Evolutionary conservation across 495 filamentous ascomycete species (phyloP).

Genomic region (Hypoxylon trugodes): DNA sequence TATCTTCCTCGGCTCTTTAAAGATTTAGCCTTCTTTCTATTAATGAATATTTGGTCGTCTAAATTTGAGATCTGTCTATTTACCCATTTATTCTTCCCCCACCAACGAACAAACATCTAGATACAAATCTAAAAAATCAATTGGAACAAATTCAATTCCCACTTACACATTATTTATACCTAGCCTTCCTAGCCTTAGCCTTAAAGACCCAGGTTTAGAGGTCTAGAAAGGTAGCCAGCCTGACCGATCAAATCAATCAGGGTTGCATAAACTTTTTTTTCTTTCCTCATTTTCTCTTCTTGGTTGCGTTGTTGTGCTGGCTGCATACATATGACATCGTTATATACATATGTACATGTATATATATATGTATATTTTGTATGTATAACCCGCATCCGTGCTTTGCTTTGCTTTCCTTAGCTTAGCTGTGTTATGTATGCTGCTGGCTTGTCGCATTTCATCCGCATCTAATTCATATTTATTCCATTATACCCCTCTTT

Average conservation of each 20-base stretch:
- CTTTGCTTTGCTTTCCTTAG: too few relatives aligned
- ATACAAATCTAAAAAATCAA: background rate
- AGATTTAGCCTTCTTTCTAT: conserved; percentile 12
- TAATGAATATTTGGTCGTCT: conserved; percentile 24
- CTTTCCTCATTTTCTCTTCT: background rate
- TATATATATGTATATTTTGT: conserved; percentile 5
- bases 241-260: conserved; percentile 5
- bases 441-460: conserved; percentile 40
- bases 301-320: conserved; percentile 22
- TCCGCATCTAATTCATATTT: conserved; percentile 26
- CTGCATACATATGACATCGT: conserved; percentile 29
- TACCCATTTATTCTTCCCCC: conserved; percentile 31
- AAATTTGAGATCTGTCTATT: conserved; percentile 24
- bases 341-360: conserved; percentile 1
- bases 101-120: too few relatives aligned
- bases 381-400: background rate
- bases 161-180: too few relatives aligned
- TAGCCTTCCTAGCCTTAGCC: background rate
- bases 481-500: conserved; percentile 43
- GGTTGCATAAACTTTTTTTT: conserved; percentile 22
- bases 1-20: background rate
- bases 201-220: too few relatives aligned
- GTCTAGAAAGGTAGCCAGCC: too few relatives aligned
- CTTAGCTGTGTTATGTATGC: conserved; percentile 27
- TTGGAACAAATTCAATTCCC: too few relatives aligned